Evolutionary conservation across 2,329 filamentous ascomycete species (phyloP), one percentile per base, ranked within the genome.

Genomic region (Clonostachys solani): DNA sequence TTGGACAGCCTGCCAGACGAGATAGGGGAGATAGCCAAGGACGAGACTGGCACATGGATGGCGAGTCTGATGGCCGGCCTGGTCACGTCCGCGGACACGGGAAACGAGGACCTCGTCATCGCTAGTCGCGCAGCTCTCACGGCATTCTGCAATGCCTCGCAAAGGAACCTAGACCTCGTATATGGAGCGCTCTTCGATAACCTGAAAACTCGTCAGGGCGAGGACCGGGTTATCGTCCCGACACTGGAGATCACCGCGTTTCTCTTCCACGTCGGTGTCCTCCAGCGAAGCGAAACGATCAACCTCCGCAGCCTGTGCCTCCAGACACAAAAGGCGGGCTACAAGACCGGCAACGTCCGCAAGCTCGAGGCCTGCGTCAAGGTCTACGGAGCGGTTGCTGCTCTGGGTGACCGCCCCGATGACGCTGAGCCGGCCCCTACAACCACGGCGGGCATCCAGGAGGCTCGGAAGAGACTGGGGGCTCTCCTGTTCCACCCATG

Each of bases 291-390:
- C 54, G 54, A 57, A 10, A 55, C 54, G 6, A 53, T 73, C 15
- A 68, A 74, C 52, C 61, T 73, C 60, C 80, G 81, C 50, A 73
- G 65, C 7, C 67, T 96, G 4, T 89, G 91, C 49, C 72, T 83
- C 7, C 73, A 83, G 35, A 80, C 86, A 5, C 89, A 95, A 59
- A 90, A 86, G 64, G 79, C 87, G 1, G 87, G 92, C 52, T 92
- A 87, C 71, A 92, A 92, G 67, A 87, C 86, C 1, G 83, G 86
- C 17, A 94, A 89, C 61, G 80, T 96, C 40, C 80, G 84, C 44
- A 92, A 94, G 63, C 75, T 97, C 2, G 81, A 89, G 60, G 87
- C 89, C 1, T 89, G 88, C 18, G 72, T 95, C 50, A 86, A 85
- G 57, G 79, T 94, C 12, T 97, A 96, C 65, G 80, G 84, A 4